Percentiles rank a stretch among this genome's conserved stretches.
Evolutionary conservation across 2,329 filamentous ascomycete species (phyloP).

Genomic region (Monosporascus sp.): DNA sequence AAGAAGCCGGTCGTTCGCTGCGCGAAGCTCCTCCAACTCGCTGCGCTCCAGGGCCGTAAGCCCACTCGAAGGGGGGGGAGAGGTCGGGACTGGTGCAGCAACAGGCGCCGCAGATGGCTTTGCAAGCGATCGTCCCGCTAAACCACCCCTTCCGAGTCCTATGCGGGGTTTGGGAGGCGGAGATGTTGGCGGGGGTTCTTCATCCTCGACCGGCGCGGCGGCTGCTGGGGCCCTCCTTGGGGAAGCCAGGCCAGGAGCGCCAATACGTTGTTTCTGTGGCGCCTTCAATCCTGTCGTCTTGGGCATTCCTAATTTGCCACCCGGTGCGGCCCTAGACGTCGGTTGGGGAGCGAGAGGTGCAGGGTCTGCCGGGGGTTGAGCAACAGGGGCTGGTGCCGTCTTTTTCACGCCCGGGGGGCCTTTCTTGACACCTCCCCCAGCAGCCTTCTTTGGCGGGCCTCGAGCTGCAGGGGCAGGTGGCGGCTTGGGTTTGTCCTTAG

Average conservation of each 20-base stretch:
- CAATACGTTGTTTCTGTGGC: slow-evolving; percentile 49
- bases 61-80: slow-evolving; percentile 57
- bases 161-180: slow-evolving; percentile 58
- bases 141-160: slow-evolving; percentile 69
- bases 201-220: slow-evolving; percentile 50
- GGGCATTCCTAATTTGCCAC: slow-evolving; percentile 50
- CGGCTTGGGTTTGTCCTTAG: slow-evolving; percentile 88
- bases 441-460: slow-evolving; percentile 35
- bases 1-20: slow-evolving; percentile 73
- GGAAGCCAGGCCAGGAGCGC: slow-evolving; percentile 43
- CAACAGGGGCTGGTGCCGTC: slow-evolving; percentile 33
- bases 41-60: slow-evolving; percentile 77
- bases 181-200: slow-evolving; percentile 41
- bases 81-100: slow-evolving; percentile 43
- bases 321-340: slow-evolving; percentile 43
- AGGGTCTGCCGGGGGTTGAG: slow-evolving; percentile 38
- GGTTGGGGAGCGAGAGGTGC: slow-evolving; percentile 55
- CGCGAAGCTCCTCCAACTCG: slow-evolving; percentile 85
- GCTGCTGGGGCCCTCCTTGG: slow-evolving; percentile 44
- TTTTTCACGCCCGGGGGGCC: slow-evolving; percentile 50
- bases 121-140: slow-evolving; percentile 78
- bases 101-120: slow-evolving; percentile 59
- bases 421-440: slow-evolving; percentile 40
- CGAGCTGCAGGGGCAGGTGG: slow-evolving; percentile 55
- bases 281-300: slow-evolving; percentile 57